Percentiles rank a stretch among this genome's conserved stretches.
Evolutionary conservation across 148 eudicot genomes (phyloP).

Genomic region (Camellia lanceoleosa): DNA sequence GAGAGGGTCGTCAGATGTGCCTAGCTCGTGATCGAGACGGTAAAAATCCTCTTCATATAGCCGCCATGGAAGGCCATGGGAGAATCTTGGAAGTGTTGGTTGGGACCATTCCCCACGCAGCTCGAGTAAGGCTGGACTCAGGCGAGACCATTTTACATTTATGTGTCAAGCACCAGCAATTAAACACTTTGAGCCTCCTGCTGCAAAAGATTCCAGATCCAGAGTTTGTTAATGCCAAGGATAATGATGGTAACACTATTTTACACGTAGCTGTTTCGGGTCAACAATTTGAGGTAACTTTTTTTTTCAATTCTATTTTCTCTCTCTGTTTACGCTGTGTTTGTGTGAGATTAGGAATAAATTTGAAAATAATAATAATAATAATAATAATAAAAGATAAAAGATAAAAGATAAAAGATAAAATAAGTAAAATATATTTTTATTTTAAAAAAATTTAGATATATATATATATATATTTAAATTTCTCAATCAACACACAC

Average conservation of each 20-base stretch:
- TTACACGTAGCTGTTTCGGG: conserved; percentile 20
- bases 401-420: too few species aligned
- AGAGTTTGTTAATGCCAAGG: conserved; percentile 15
- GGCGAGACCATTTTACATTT: conserved; percentile 20
- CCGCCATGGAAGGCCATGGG: conserved; percentile 23
- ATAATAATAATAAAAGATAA: too few species aligned
- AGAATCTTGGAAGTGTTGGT: conserved; percentile 17
- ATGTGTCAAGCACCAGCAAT: conserved; percentile 22
- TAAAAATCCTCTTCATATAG: conserved; percentile 24
- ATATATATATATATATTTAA: too few species aligned
- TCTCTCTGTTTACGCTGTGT: too few species aligned
- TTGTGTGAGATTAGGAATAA: neutral
- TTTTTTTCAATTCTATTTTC: neutral
- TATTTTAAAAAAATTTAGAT: too few species aligned
- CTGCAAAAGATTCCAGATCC: neutral
- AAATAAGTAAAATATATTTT: too few species aligned
- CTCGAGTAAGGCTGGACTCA: conserved; percentile 5
- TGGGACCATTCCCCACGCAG: conserved; percentile 3
- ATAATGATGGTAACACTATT: conserved; percentile 22
- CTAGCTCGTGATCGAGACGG: conserved; percentile 19
- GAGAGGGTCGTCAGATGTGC: conserved; percentile 11
- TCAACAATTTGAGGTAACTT: conserved; percentile 15
- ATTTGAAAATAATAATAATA: too few species aligned
- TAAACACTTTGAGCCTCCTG: conserved; percentile 15
- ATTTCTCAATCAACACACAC: too few species aligned